These are phyloP conservation scores for Pezicula carpinea DNA, from an alignment of 2,329 filamentous ascomycete species.

Conservation along the genomic window DNA sequence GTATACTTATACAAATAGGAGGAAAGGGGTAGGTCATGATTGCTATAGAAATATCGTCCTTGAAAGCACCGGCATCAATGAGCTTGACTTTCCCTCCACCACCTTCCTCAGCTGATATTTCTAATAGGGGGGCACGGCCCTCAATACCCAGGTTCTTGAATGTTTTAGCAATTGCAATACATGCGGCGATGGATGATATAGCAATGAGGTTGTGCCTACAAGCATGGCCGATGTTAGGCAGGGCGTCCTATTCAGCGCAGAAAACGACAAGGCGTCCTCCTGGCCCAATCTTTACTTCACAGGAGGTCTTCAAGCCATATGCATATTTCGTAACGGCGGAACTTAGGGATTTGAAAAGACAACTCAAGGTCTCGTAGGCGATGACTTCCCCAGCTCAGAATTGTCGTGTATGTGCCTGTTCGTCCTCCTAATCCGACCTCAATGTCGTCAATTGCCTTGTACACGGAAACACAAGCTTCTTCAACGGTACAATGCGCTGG, in stretches of 20 bases:
- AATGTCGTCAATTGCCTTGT: background rate
- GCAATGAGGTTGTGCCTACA: constrained; percentile 41
- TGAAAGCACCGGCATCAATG: constrained; percentile 38
- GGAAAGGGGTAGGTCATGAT: constrained; percentile 35
- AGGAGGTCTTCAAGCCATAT: constrained; percentile 45
- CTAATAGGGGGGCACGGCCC: constrained; percentile 28
- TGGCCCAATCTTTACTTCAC: constrained; percentile 39
- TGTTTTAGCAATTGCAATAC: constrained; percentile 28
- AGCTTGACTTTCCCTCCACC: constrained; percentile 37
- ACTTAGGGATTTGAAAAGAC: constrained; percentile 37
- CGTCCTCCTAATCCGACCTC: background rate
- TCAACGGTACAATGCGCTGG: background rate
- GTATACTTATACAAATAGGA: background rate
- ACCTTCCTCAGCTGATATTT: constrained; percentile 25
- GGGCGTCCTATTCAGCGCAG: constrained; percentile 41
- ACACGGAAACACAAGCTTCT: background rate
- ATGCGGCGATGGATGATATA: constrained; percentile 31
- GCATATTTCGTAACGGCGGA: constrained; percentile 42
- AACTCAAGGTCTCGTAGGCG: constrained; percentile 44
- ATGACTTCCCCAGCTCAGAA: constrained; percentile 44
- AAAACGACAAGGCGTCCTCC: constrained; percentile 36
- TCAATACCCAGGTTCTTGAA: constrained; percentile 16
- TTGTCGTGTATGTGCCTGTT: constrained; percentile 33
- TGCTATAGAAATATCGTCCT: constrained; percentile 28
- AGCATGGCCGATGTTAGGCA: constrained; percentile 38